These are phyloP conservation scores for Capsicum chinense DNA, from an alignment of 257 asterid genomes.

Conservation along the genomic window DNA sequence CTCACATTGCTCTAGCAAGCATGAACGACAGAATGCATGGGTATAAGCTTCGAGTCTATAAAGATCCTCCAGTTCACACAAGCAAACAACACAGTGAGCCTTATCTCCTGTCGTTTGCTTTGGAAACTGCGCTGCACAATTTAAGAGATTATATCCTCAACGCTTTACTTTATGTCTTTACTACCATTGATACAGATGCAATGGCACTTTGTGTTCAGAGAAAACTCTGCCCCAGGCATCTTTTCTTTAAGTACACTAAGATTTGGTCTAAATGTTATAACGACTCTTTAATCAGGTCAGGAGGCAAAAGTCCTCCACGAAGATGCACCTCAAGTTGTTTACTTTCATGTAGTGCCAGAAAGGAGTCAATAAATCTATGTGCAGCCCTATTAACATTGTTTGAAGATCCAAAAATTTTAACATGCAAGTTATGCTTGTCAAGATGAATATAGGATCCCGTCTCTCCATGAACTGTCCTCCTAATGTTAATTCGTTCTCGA, in stretches of 20 bases:
- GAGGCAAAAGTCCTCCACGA: constrained; percentile 36
- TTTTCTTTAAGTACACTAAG: too few species aligned
- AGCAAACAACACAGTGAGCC: not conserved
- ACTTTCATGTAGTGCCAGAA: constrained; percentile 64
- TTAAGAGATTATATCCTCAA: constrained; percentile 55
- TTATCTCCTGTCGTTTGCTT: constrained; percentile 37
- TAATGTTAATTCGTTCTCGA: constrained; percentile 33
- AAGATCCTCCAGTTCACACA: constrained; percentile 67
- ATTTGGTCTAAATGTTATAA: too few species aligned
- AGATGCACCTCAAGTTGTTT: constrained; percentile 80
- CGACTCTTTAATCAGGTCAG: too few species aligned
- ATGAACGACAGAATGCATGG: constrained; percentile 71
- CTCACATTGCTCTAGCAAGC: constrained; percentile 83
- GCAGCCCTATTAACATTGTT: constrained; percentile 55
- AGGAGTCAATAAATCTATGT: constrained; percentile 52
- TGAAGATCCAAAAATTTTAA: constrained; percentile 68
- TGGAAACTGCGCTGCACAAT: constrained; percentile 48
- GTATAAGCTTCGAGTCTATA: constrained; percentile 69
- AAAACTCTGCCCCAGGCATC: too few species aligned
- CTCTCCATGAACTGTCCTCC: constrained; percentile 61
- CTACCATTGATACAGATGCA: constrained; percentile 56
- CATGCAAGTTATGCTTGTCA: constrained; percentile 59
- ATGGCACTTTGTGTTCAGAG: constrained; percentile 62
- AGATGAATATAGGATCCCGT: constrained; percentile 66
- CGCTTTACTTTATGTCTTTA: constrained; percentile 67